A percentile compares a stretch with the other conserved stretches of the same genome.
Conservation (phyloP, 2,329 filamentous ascomycete genomes). For the Metarhizium album region DNA sequence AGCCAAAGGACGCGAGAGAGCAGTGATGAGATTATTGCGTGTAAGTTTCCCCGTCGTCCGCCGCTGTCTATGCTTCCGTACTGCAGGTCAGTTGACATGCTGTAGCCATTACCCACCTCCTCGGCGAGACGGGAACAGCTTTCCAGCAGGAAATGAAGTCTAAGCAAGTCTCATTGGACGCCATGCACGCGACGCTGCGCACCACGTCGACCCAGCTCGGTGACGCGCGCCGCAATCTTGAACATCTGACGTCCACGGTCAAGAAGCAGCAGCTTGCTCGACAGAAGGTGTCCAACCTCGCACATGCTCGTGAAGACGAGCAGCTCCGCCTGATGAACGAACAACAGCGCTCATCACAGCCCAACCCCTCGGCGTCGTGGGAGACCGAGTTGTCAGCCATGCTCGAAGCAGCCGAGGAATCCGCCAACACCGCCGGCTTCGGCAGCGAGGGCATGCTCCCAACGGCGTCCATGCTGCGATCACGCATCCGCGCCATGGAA, state of each 20-base stretch:
- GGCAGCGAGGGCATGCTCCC: conserved; percentile 39
- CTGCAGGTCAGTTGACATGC: background rate
- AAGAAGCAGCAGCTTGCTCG: conserved; percentile 54
- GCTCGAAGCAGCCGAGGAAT: conserved; percentile 32
- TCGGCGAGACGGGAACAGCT: conserved; percentile 66
- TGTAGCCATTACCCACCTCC: conserved; percentile 68
- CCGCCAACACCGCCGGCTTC: conserved; percentile 21
- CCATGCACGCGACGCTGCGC: conserved; percentile 69
- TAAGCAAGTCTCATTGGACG: conserved; percentile 76
- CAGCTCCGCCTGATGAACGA: conserved; percentile 37
- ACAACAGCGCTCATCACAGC: conserved; percentile 28
- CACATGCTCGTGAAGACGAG: conserved; percentile 61
- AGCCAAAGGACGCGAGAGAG: conserved; percentile 56
- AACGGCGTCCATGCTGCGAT: conserved; percentile 48
- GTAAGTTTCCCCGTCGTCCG: conserved; percentile 39
- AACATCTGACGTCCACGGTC: conserved; percentile 56
- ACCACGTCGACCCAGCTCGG: conserved; percentile 69
- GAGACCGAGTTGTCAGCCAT: conserved; percentile 42
- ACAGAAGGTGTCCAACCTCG: conserved; percentile 69
- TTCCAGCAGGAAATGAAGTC: conserved; percentile 72
- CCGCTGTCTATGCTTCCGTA: background rate
- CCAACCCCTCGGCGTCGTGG: conserved; percentile 38
- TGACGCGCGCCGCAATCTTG: conserved; percentile 63
- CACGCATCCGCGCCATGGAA: conserved; percentile 59
- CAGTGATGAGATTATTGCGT: conserved; percentile 67